Percentiles rank a stretch among this genome's conserved stretches.
These are phyloP conservation scores for Suillus bovinus DNA, from an alignment of 768 basidiomycete species.

Conservation along the genomic window DNA sequence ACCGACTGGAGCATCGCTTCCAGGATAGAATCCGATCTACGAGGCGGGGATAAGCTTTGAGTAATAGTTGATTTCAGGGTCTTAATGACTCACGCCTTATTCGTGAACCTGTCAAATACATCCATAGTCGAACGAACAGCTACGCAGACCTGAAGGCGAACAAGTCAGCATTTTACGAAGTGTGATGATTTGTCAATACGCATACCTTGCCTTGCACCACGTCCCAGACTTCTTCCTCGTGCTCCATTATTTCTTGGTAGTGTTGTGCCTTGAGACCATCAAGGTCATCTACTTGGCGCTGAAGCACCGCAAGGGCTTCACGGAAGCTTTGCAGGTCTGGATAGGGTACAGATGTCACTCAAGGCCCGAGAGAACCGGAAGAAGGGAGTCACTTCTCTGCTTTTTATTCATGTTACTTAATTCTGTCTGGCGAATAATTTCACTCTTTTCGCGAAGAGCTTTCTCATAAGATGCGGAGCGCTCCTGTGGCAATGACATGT, in stretches of 20 bases:
- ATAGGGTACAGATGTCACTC: conserved; percentile 12
- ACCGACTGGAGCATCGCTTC: conserved; percentile 89
- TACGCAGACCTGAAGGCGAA: conserved; percentile 58
- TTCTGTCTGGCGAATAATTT: conserved; percentile 83
- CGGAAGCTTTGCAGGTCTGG: conserved; percentile 89
- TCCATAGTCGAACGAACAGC: conserved; percentile 91
- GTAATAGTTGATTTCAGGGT: conserved; percentile 12
- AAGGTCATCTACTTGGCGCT: conserved; percentile 88
- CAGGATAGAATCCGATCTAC: conserved; percentile 82
- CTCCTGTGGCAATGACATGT: conserved; percentile 50
- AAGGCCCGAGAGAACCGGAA: conserved; percentile 2
- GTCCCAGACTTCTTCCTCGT: conserved; percentile 97
- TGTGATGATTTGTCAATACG: neutral
- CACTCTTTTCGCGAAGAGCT: conserved; percentile 79
- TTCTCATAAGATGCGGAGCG: conserved; percentile 84
- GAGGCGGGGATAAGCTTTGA: conserved; percentile 15
- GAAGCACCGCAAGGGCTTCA: conserved; percentile 76
- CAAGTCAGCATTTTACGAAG: conserved; percentile 17
- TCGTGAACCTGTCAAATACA: conserved; percentile 83
- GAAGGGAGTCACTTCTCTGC: conserved; percentile 67
- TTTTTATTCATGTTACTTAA: conserved; percentile 81
- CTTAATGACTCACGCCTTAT: conserved; percentile 70
- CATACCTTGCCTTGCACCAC: conserved; percentile 80
- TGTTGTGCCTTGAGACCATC: conserved; percentile 84
- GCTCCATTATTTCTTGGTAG: conserved; percentile 86